Conservation (phyloP, 164 flowering plant genomes). For the Akebia trifoliata region DNA sequence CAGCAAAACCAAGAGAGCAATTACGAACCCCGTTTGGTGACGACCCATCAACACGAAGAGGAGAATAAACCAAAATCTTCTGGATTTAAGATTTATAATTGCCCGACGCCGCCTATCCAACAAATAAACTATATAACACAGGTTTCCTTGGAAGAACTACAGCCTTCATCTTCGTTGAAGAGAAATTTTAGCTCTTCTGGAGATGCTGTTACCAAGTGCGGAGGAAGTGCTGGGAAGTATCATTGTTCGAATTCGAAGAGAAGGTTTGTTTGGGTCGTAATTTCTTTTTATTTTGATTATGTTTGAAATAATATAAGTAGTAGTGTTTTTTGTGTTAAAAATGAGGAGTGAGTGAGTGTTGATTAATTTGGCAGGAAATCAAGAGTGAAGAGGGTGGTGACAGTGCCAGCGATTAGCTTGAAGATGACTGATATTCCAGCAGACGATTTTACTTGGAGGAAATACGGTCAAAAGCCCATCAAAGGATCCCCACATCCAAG, state of each 20-base stretch:
- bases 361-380: conserved; percentile 38
- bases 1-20: no score
- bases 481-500: conserved; percentile 96
- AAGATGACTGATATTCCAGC: conserved; percentile 88
- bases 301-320: no score
- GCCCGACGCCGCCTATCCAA: no score
- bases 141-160: conserved; percentile 40
- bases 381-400: conserved; percentile 63
- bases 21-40: no score
- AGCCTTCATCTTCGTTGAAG: conserved; percentile 54
- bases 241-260: conserved; percentile 80
- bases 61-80: no score
- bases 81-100: no score
- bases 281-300: no score
- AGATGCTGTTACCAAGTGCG: conserved; percentile 43
- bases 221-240: conserved; percentile 48
- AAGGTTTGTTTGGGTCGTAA: conserved; percentile 40
- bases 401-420: conserved; percentile 83
- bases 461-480: conserved; percentile 92
- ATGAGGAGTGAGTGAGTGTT: no score
- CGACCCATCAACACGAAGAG: no score
- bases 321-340: no score
- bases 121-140: background rate
- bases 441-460: conserved; percentile 92
- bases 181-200: conserved; percentile 58